Evolutionary conservation across 176 grass and related monocot species (phyloP).

Genomic region (Ananas comosus): DNA sequence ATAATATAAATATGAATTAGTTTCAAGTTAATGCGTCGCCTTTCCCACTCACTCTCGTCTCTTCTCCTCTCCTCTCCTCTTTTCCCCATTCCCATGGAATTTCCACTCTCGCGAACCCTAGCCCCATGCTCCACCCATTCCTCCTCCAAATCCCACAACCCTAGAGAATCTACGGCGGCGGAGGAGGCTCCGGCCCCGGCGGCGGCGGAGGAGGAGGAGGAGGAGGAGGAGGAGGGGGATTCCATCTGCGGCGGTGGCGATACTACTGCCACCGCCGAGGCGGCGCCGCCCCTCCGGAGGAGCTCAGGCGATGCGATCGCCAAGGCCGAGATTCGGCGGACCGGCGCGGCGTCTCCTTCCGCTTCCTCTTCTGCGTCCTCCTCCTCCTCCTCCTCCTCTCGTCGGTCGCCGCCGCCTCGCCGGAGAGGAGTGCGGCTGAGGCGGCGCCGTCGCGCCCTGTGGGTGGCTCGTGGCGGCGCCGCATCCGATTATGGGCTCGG

Average conservation of each 20-base stretch:
- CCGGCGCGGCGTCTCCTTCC: neutral
- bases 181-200: neutral
- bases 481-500: conserved; percentile 13
- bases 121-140: neutral
- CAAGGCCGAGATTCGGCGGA: neutral
- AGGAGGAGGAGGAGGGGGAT: neutral
- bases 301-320: neutral
- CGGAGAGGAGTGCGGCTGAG: conserved; percentile 23
- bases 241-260: neutral
- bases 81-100: neutral
- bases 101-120: neutral
- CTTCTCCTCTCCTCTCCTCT: neutral
- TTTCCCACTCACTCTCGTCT: neutral
- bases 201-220: neutral
- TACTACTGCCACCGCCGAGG: neutral
- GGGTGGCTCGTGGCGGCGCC: neutral
- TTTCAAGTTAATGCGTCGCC: no score
- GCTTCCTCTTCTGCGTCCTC: neutral
- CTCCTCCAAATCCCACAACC: neutral
- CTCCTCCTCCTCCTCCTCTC: neutral
- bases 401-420: neutral
- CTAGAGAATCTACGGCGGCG: neutral
- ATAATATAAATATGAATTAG: no score
- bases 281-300: neutral
- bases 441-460: neutral